Base-by-base conservation (phyloP, 2,329 filamentous ascomycete genomes). In the Sporothrix sp. region DNA sequence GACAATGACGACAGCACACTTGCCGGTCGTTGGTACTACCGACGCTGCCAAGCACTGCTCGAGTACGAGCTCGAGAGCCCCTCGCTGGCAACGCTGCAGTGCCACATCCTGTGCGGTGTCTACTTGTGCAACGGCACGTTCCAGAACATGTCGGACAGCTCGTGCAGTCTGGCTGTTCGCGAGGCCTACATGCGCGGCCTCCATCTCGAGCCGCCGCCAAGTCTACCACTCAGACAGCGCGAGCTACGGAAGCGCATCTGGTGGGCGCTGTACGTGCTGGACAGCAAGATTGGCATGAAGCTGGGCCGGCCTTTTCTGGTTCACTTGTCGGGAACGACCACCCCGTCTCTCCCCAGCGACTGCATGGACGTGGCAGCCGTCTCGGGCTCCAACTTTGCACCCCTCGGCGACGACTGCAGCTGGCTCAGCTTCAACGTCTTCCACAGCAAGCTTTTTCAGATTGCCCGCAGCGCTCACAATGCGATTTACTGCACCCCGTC, bases 71-170 rank as follows among this genome's bases (percentile, higher is more conserved):
- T 66, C 7, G 68, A 70, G 55, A 64, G 61, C 25, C 68, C 66
- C 0, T 61, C 66, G 0, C 61, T 71, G 20, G 56, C 59, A 3
- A 68, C 68, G 0, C 54, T 72, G 13, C 70, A 72, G 53, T 66
- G 65, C 52, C 63, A 71, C 43, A 58, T 70, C 4, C 60, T 69
- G 18, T 64, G 58, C 20, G 58, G 59, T 11, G 57, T 70, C 9
- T 72, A 70, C 56, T 61, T 72, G 1, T 64, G 60, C 39, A 62
- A 62, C 45, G 68, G 62, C 1, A 65, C 64, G 4, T 67, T 65
- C 37, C 64, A 65, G 23, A 47, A 47, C n/a, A 47, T 47, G 44
- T 37, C 32, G n/a, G 44, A 47, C 33, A 47, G 44, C 10, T 14
- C 33, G 3, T 47, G 33, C 25, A n/a, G 32, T 1, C 23, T 47